Conservation (phyloP, 192 early-diverging fungal genomes). For the Martensiomyces pterosporus region DNA sequence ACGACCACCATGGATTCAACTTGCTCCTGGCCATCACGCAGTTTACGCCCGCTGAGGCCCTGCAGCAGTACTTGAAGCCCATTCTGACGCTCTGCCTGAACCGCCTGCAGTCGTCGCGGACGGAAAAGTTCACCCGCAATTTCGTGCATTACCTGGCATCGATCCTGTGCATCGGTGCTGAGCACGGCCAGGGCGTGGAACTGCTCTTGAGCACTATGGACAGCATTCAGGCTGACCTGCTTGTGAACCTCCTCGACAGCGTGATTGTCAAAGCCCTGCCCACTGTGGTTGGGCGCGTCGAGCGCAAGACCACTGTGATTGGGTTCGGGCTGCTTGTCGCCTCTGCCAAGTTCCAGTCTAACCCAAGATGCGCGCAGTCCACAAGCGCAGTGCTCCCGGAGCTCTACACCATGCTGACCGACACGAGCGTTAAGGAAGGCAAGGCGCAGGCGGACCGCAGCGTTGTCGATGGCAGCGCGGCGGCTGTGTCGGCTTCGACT, state of each 20-base stretch:
- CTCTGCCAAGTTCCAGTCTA: slow-evolving; percentile 20
- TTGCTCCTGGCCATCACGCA: slow-evolving; percentile 75
- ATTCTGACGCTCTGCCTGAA: slow-evolving; percentile 59
- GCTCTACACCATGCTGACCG: slow-evolving; percentile 39
- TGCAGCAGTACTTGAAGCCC: slow-evolving; percentile 55
- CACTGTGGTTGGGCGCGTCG: slow-evolving; percentile 29
- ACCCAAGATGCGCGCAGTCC: slow-evolving; percentile 8
- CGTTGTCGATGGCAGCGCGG: slow-evolving; percentile 19
- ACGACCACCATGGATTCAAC: slow-evolving; percentile 83
- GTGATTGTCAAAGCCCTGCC: slow-evolving; percentile 41
- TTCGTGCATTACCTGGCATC: slow-evolving; percentile 44
- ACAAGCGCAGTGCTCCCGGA: slow-evolving; percentile 28
- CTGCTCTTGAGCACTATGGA: slow-evolving; percentile 40
- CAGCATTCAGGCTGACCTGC: slow-evolving; percentile 37
- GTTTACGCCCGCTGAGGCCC: slow-evolving; percentile 64
- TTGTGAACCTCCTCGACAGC: slow-evolving; percentile 37
- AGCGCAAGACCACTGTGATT: slow-evolving; percentile 47
- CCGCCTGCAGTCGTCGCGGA: slow-evolving; percentile 47
- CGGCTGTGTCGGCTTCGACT: slow-evolving; percentile 21
- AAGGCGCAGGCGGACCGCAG: slow-evolving; percentile 26
- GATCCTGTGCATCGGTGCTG: slow-evolving; percentile 31
- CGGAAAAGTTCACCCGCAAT: slow-evolving; percentile 29
- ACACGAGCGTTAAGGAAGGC: slow-evolving; percentile 33
- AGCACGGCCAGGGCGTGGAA: slow-evolving; percentile 13
- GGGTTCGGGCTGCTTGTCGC: slow-evolving; percentile 42